Conservation (phyloP, 768 basidiomycete genomes). For the Hortiboletus flavorubellus region DNA sequence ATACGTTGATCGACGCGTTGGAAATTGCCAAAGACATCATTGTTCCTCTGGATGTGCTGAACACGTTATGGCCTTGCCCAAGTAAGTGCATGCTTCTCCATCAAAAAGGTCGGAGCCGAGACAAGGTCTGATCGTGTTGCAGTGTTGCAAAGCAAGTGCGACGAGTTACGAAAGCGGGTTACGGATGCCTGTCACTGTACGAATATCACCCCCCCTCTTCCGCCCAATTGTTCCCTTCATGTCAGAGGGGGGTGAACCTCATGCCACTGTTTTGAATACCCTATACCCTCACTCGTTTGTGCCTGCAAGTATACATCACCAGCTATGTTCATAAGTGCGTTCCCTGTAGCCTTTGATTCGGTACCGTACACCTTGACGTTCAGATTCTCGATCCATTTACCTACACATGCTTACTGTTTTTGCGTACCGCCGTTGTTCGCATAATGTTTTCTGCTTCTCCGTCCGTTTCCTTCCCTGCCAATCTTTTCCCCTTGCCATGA, state of each 20-base stretch:
- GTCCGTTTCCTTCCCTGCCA: neutral
- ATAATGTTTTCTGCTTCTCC: constrained; percentile 12
- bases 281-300: constrained; percentile 27
- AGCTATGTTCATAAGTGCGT: constrained; percentile 28
- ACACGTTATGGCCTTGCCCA: constrained; percentile 63
- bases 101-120: constrained; percentile 6
- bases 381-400: neutral
- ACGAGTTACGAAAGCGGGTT: constrained; percentile 47
- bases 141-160: constrained; percentile 49
- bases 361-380: constrained; percentile 25
- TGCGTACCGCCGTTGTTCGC: constrained; percentile 1
- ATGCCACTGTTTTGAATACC: constrained; percentile 11
- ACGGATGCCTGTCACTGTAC: constrained; percentile 45
- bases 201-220: constrained; percentile 40
- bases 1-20: constrained; percentile 52
- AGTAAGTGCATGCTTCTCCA: constrained; percentile 32
- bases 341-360: constrained; percentile 27
- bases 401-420: constrained; percentile 10
- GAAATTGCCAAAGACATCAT: constrained; percentile 66
- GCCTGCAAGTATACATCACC: constrained; percentile 27
- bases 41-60: constrained; percentile 61
- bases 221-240: constrained; percentile 36
- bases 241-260: constrained; percentile 25
- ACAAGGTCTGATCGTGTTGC: constrained; percentile 4
- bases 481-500: neutral